Conservation (phyloP, 1,284 basidiomycete species). For the Cutaneotrichosporon sp. region DNA sequence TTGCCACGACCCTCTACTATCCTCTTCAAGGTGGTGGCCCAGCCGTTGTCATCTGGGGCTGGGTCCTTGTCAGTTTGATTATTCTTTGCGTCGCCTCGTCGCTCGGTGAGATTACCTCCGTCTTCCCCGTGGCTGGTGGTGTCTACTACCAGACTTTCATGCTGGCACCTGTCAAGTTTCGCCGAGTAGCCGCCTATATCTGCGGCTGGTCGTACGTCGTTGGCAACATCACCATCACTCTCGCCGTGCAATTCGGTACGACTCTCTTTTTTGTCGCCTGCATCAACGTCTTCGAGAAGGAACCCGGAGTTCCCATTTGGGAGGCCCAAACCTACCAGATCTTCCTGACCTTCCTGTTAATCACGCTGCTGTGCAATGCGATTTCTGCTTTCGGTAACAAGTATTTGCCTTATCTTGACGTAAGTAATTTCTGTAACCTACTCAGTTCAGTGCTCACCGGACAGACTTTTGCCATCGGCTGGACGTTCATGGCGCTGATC, state of each 20-base stretch:
- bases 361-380: constrained; percentile 16
- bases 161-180: constrained; percentile 40
- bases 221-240: constrained; percentile 49
- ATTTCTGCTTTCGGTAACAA: constrained; percentile 35
- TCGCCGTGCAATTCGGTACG: constrained; percentile 49
- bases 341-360: constrained; percentile 14
- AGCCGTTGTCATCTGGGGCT: constrained; percentile 40
- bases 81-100: constrained; percentile 49
- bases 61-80: constrained; percentile 49
- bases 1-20: constrained; percentile 37
- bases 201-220: constrained; percentile 50
- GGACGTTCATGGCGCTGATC: constrained; percentile 27
- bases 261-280: constrained; percentile 32
- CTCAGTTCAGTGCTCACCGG: neutral
- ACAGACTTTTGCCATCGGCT: constrained; percentile 30
- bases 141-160: constrained; percentile 51
- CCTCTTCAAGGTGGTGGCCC: constrained; percentile 34
- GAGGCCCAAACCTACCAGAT: constrained; percentile 22
- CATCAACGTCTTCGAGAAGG: constrained; percentile 20
- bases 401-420: constrained; percentile 36
- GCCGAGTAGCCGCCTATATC: constrained; percentile 46
- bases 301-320: constrained; percentile 13
- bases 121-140: constrained; percentile 48
- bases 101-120: constrained; percentile 50
- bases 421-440: constrained; percentile 16